These are phyloP conservation scores for Elsinoe arachidis DNA, from an alignment of 2,329 filamentous ascomycete genomes.

Conservation along the genomic window DNA sequence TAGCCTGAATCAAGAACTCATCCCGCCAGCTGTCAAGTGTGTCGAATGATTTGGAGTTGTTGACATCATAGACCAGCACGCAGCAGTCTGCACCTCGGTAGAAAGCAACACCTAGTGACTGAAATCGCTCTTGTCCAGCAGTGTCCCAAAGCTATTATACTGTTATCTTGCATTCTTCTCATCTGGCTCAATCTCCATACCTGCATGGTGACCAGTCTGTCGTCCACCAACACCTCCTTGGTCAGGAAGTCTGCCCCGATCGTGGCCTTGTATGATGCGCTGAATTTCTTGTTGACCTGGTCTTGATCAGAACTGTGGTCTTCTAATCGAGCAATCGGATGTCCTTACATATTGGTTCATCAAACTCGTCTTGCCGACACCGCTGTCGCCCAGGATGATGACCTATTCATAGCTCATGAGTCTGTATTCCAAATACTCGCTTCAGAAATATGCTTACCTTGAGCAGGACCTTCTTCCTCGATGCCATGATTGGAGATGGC, in stretches of 20 bases:
- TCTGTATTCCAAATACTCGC: neutral
- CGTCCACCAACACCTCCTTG: slow-evolving; percentile 94
- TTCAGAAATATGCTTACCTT: slow-evolving; percentile 22
- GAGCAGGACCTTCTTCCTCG: slow-evolving; percentile 32
- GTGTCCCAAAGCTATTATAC: slow-evolving; percentile 82
- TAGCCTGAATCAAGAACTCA: slow-evolving; percentile 96
- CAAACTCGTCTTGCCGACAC: slow-evolving; percentile 97
- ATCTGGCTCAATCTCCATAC: slow-evolving; percentile 36
- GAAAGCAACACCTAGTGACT: slow-evolving; percentile 93
- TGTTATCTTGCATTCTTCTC: slow-evolving; percentile 19
- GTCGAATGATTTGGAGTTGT: slow-evolving; percentile 98
- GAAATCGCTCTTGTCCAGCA: slow-evolving; percentile 92
- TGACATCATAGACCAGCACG: slow-evolving; percentile 95
- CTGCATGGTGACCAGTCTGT: slow-evolving; percentile 98
- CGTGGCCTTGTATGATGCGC: slow-evolving; percentile 97
- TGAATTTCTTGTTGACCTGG: slow-evolving; percentile 99
- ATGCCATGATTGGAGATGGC: slow-evolving; percentile 25
- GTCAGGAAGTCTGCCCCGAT: slow-evolving; percentile 98
- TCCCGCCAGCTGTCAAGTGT: slow-evolving; percentile 97
- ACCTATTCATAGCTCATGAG: slow-evolving; percentile 50
- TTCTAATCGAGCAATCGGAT: neutral
- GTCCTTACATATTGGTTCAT: slow-evolving; percentile 99
- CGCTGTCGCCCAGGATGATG: slow-evolving; percentile 97
- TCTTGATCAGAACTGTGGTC: neutral
- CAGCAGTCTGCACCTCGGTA: slow-evolving; percentile 97